Percentiles rank a stretch among this genome's conserved stretches.
phyloP scores from a whole-genome alignment of 257 asterid genomes.

The Fraxinus pennsylvanica region DNA sequence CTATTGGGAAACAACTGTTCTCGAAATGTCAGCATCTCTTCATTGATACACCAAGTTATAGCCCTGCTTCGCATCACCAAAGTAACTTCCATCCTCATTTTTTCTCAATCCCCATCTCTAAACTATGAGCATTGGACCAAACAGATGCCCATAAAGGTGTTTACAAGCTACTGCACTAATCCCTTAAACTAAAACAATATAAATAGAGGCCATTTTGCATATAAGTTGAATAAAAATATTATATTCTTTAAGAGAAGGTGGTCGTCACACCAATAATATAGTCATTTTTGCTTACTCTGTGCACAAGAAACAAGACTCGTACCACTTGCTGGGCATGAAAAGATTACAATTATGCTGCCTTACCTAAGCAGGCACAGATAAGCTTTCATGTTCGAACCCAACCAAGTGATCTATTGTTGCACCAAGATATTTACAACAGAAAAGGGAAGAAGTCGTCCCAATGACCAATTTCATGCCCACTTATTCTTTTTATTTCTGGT shows the following conservation, averaged over 20 bases:
- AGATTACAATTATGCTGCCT: constrained; percentile 7
- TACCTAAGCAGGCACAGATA: constrained; percentile 14
- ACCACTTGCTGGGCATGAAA: neutral
- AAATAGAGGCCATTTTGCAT: neutral
- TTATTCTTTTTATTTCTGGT: constrained; percentile 12
- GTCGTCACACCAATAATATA: neutral
- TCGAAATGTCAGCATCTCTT: neutral
- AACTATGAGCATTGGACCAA: neutral
- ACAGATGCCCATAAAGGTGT: neutral
- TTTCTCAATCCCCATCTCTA: neutral
- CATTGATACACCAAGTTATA: neutral
- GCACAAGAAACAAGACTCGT: neutral
- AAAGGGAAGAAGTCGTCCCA: neutral
- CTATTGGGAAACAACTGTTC: neutral
- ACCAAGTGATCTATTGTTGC: constrained; percentile 19
- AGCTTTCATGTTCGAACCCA: constrained; percentile 10
- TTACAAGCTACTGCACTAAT: neutral
- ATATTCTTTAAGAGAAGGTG: neutral
- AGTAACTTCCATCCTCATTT: neutral
- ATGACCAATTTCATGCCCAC: constrained; percentile 15
- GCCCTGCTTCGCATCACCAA: neutral
- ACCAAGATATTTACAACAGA: constrained; percentile 16
- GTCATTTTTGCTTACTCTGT: neutral
- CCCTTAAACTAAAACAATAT: neutral
- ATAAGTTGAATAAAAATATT: neutral